These are phyloP conservation scores for Mallotus repandus DNA, from an alignment of 441 rosid species.

Conservation along the genomic window DNA sequence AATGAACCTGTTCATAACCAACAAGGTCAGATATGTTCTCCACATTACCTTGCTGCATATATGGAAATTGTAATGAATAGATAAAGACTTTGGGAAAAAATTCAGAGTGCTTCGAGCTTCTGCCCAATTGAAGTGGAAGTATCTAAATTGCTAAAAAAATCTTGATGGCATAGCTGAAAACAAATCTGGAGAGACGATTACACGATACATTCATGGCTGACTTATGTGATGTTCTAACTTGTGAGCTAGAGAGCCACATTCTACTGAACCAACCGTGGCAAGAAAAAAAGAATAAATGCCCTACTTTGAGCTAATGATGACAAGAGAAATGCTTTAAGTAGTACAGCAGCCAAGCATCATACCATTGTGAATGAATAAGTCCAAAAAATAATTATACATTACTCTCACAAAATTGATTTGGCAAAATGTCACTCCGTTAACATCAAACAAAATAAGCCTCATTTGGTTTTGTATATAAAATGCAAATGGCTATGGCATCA, in stretches of 20 bases:
- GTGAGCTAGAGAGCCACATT: not conserved
- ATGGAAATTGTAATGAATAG: not conserved
- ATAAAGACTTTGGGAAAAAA: not conserved
- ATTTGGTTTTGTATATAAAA: not conserved
- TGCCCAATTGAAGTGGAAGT: not conserved
- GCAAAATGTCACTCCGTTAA: not conserved
- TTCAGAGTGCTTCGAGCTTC: not conserved
- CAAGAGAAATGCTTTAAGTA: not conserved
- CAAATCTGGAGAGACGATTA: not conserved
- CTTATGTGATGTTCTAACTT: not conserved
- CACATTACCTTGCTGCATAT: not conserved
- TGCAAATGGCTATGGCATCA: not conserved
- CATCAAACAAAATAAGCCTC: not conserved
- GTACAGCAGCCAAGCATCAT: not conserved
- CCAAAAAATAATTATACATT: not conserved
- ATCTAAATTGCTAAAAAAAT: not conserved
- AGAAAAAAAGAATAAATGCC: not conserved
- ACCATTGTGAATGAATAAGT: not conserved
- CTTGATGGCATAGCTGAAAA: too few species aligned
- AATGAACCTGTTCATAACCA: constrained; percentile 52
- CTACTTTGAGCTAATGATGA: not conserved
- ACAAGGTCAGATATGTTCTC: not conserved
- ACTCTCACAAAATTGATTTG: not conserved
- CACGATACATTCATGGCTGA: not conserved
- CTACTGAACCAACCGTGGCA: not conserved